Evolutionary conservation across 2,329 filamentous ascomycete genomes (phyloP), one percentile per base, ranked within the genome.

Genomic region (Geoglossum cookeanum): DNA sequence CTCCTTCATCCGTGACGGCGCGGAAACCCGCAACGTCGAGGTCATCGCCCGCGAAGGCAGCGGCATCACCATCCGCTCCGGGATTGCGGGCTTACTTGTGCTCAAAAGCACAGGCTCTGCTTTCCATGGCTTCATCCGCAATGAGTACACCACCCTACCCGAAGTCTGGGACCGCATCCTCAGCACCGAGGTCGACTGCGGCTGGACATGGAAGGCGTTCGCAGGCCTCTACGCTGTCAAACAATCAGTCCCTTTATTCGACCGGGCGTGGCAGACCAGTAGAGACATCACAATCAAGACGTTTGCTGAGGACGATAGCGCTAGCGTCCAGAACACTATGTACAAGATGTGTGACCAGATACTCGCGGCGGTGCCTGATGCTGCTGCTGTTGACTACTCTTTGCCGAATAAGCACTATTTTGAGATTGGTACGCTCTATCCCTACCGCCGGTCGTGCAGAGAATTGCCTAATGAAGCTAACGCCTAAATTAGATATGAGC

Each of bases 331-430:
- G 74, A 84, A 83, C 65, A 97, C 91, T 60, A 97, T 98, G 92
- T 98, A 96, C 76, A 94, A 96, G 76, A 98, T 98, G 91, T 83
- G 80, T 64, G 85, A 91, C 69, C 75, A 84, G 69, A 95, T 98
- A 63, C 75, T 98, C 56, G 84, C 79, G 7, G 80, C 76, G 27
- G 85, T 83, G 29, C 84, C 88, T 13, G 75, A 83, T 61, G 78
- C 89, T 27, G 79, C 84, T 49, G 75, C 77, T 27, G 87, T 92
- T 47, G 79, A 84, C 64, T 97, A 96, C 68, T 77, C 84, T 7
- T 76, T 98, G 65, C 92, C 92, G 9, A 98, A 98, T 76, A 97
- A 96, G 75, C 92, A 98, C 73, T 97, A 96, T 74, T 97, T 97
- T 67, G 91, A 97, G 72, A 84, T 97, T 70, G 85, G 82, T 88